A percentile compares a stretch with the other conserved stretches of the same genome.
Evolutionary conservation across 495 filamentous ascomycete species (phyloP).

Genomic region (Aspergillus nanangensis): DNA sequence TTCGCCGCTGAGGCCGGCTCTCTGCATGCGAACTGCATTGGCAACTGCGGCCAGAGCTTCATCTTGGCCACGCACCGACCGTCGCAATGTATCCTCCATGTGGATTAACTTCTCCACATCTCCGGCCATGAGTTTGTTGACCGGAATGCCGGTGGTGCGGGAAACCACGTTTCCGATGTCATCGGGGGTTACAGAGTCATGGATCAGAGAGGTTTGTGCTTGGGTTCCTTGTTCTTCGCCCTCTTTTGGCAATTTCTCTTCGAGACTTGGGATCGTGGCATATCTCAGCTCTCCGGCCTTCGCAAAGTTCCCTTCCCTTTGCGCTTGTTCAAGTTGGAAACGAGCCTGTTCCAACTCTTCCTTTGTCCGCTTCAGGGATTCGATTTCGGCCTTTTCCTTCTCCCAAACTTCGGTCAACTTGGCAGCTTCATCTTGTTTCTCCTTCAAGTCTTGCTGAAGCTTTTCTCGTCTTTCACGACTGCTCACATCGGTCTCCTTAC

Average conservation of each 20-base stretch:
- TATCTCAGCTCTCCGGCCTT: slow-evolving; percentile 85
- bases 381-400: slow-evolving; percentile 79
- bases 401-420: slow-evolving; percentile 79
- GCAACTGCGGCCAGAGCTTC: slow-evolving; percentile 87
- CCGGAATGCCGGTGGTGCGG: slow-evolving; percentile 85
- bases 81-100: slow-evolving; percentile 87
- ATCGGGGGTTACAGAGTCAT: slow-evolving; percentile 88
- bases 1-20: slow-evolving; percentile 85
- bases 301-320: slow-evolving; percentile 86
- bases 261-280: slow-evolving; percentile 74
- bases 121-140: slow-evolving; percentile 83
- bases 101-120: slow-evolving; percentile 88
- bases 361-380: slow-evolving; percentile 79
- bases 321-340: slow-evolving; percentile 80
- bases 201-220: slow-evolving; percentile 59
- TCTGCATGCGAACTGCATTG: slow-evolving; percentile 90
- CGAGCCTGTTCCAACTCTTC: slow-evolving; percentile 78
- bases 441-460: slow-evolving; percentile 68
- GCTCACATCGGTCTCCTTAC: slow-evolving; percentile 87
- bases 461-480: slow-evolving; percentile 86
- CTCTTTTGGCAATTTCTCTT: slow-evolving; percentile 76
- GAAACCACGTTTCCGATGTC: slow-evolving; percentile 93
- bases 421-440: slow-evolving; percentile 63
- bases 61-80: slow-evolving; percentile 87
- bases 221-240: slow-evolving; percentile 40